Evolutionary conservation across 306 rosid species (phyloP).

Genomic region (Elaeagnus macrophylla): DNA sequence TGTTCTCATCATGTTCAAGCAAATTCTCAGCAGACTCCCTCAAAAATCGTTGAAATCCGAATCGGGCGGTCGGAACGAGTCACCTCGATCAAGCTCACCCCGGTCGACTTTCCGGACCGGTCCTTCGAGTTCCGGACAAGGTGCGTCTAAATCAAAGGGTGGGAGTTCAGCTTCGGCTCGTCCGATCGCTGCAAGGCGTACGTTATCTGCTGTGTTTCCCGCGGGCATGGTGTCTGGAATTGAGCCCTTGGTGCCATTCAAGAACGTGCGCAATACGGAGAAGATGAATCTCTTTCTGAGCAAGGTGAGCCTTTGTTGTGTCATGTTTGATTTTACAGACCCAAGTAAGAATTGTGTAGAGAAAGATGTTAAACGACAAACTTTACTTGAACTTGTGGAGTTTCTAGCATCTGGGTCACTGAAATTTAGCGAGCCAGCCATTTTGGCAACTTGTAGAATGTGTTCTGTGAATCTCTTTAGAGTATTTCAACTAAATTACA

Average conservation of each 20-base stretch:
- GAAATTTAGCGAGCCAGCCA: conserved; percentile 65
- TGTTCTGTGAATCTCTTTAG: conserved; percentile 74
- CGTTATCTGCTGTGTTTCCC: conserved; percentile 78
- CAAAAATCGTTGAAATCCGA: conserved; percentile 60
- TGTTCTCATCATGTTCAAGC: conserved; percentile 66
- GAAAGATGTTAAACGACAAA: conserved; percentile 70
- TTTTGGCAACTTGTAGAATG: conserved; percentile 72
- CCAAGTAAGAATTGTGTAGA: conserved; percentile 60
- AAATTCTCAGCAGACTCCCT: conserved; percentile 74
- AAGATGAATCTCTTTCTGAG: conserved; percentile 76
- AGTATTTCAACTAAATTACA: conserved; percentile 64
- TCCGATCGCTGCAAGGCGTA: conserved; percentile 34
- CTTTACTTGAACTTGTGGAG: conserved; percentile 70
- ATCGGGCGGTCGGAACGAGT: conserved; percentile 44
- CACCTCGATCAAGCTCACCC: conserved; percentile 37
- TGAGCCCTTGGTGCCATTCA: conserved; percentile 75
- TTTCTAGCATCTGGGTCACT: conserved; percentile 51
- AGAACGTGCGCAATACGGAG: conserved; percentile 56
- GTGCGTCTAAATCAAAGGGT: conserved; percentile 27
- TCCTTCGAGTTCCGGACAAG: conserved; percentile 26
- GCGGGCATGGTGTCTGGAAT: conserved; percentile 64
- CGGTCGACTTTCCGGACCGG: conserved; percentile 32
- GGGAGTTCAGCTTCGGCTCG: conserved; percentile 27
- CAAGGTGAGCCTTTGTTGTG: conserved; percentile 84
- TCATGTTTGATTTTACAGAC: conserved; percentile 68